phyloP scores from a whole-genome alignment of 768 basidiomycete genomes.

The Mycena sanguinolenta region DNA sequence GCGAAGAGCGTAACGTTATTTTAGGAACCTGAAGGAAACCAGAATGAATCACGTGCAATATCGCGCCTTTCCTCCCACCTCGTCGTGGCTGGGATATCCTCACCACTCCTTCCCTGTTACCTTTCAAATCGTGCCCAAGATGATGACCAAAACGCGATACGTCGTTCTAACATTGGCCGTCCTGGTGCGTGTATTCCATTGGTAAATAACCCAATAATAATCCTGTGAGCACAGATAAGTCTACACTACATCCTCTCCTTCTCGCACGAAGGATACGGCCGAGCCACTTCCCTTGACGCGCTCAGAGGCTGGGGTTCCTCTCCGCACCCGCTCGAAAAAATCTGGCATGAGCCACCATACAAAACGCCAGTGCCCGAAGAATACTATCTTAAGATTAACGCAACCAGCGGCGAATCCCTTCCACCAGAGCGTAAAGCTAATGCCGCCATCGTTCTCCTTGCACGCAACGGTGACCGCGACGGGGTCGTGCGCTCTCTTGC shows the following conservation, averaged over 20 bases:
- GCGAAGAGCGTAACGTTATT: too few species aligned
- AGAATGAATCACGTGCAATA: too few species aligned
- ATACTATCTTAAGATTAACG: constrained; percentile 58
- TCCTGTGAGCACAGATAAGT: too few species aligned
- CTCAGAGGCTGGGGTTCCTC: constrained; percentile 52
- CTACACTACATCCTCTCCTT: constrained; percentile 77
- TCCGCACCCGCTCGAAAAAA: constrained; percentile 31
- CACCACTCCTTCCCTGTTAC: neutral
- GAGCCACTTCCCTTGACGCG: constrained; percentile 65
- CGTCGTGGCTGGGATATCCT: neutral
- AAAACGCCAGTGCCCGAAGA: constrained; percentile 71
- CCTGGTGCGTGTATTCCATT: constrained; percentile 48
- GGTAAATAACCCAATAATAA: too few species aligned
- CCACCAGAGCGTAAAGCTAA: constrained; percentile 71
- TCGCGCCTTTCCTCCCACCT: too few species aligned
- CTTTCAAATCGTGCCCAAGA: constrained; percentile 48
- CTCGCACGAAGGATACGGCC: constrained; percentile 74
- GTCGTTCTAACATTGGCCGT: constrained; percentile 63
- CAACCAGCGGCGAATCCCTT: constrained; percentile 43
- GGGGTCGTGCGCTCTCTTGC: constrained; percentile 76
- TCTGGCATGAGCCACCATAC: constrained; percentile 58
- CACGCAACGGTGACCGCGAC: constrained; percentile 71
- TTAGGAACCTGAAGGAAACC: too few species aligned
- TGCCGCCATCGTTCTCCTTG: constrained; percentile 87
- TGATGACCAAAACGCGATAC: constrained; percentile 72